Percentiles rank a stretch among this genome's conserved stretches.
Evolutionary conservation across 2,329 filamentous ascomycete genomes (phyloP).

Genomic region (Hypoxylon rubiginosum): DNA sequence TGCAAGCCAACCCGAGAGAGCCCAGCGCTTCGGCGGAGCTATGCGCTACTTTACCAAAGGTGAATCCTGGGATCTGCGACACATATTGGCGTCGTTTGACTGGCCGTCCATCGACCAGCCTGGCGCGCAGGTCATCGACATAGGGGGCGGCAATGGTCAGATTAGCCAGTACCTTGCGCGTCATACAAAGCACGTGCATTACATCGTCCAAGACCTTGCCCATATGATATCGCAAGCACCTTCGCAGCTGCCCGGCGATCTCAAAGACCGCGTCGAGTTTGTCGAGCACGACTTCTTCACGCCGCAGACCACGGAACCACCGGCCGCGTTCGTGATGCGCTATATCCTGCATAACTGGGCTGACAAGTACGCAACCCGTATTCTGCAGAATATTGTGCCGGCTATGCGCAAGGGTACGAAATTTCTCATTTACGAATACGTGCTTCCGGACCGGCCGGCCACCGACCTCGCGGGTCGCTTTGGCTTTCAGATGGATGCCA

Average conservation of each 20-base stretch:
- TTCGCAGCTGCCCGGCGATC: conserved; percentile 17
- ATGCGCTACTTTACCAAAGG: conserved; percentile 26
- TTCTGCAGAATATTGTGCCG: conserved; percentile 37
- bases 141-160: conserved; percentile 31
- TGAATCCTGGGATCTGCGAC: conserved; percentile 35
- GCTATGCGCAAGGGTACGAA: conserved; percentile 38
- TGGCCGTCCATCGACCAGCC: conserved; percentile 29
- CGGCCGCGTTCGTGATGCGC: conserved; percentile 33
- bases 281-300: conserved; percentile 31
- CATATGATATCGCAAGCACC: conserved; percentile 26
- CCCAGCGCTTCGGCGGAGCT: conserved; percentile 26
- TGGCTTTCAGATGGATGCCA: conserved; percentile 31
- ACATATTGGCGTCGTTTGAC: conserved; percentile 28
- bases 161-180: conserved; percentile 28
- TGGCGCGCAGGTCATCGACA: conserved; percentile 26
- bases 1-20: conserved; percentile 25
- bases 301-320: conserved; percentile 21
- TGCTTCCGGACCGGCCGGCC: conserved; percentile 25
- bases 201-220: conserved; percentile 30
- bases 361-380: conserved; percentile 38
- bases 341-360: conserved; percentile 41
- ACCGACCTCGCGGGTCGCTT: conserved; percentile 24
- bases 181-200: conserved; percentile 21
- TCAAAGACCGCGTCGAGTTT: conserved; percentile 30
- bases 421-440: conserved; percentile 32